These are phyloP conservation scores for Solanum piurae DNA, from an alignment of 257 asterid species.

Conservation along the genomic window DNA sequence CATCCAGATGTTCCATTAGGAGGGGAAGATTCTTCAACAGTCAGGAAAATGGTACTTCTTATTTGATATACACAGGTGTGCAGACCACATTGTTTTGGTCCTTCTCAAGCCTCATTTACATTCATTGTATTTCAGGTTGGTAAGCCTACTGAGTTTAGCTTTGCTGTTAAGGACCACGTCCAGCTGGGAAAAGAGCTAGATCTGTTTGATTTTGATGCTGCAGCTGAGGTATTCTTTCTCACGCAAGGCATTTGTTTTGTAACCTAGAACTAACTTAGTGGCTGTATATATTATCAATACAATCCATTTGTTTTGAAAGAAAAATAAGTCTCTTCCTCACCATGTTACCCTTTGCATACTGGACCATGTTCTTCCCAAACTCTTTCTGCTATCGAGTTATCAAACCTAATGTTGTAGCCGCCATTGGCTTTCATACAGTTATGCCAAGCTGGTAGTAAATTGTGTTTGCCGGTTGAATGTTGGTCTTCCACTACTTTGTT, in stretches of 20 bases:
- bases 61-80: neutral
- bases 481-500: neutral
- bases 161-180: slow-evolving; percentile 74
- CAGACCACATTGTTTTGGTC: neutral
- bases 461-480: neutral
- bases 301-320: neutral
- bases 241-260: slow-evolving; percentile 12
- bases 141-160: slow-evolving; percentile 59
- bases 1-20: slow-evolving; percentile 95
- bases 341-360: neutral
- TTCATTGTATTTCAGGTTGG: slow-evolving; percentile 42
- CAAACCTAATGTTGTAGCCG: neutral
- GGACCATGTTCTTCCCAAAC: neutral
- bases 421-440: neutral
- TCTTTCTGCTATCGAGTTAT: neutral
- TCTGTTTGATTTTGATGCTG: slow-evolving; percentile 85
- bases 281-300: neutral
- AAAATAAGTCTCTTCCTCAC: neutral
- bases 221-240: slow-evolving; percentile 77
- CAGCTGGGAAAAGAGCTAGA: slow-evolving; percentile 89
- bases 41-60: slow-evolving; percentile 57
- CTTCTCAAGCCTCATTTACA: neutral
- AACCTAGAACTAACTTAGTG: neutral
- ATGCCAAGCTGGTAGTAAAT: neutral
- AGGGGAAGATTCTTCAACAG: slow-evolving; percentile 63